These are phyloP conservation scores for Panicum miliaceum DNA, from an alignment of 176 grass and related monocot genomes.

Conservation along the genomic window DNA sequence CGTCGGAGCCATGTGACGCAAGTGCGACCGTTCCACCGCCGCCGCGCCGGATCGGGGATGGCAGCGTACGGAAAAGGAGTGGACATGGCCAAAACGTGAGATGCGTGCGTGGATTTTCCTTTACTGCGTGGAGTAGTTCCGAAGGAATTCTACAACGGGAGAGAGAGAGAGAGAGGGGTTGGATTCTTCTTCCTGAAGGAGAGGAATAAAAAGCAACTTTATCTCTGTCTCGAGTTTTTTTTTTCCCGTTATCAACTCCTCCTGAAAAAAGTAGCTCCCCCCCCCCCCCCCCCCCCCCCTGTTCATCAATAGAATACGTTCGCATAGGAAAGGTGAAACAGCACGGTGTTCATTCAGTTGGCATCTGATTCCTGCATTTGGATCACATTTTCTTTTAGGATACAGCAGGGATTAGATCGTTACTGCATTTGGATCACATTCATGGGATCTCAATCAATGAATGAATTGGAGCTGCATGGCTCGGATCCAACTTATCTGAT, in stretches of 20 bases:
- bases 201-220: not conserved
- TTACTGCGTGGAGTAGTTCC: not conserved
- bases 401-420: no score
- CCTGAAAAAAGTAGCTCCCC: no score
- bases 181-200: not conserved
- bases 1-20: slow-evolving; percentile 19
- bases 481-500: not conserved
- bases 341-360: not conserved
- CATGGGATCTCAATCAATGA: not conserved
- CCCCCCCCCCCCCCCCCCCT: no score
- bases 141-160: not conserved
- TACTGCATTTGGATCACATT: not conserved
- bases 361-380: not conserved
- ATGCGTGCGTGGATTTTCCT: not conserved
- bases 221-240: not conserved
- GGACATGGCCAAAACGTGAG: not conserved
- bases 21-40: not conserved
- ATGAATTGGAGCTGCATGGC: not conserved
- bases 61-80: not conserved
- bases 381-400: not conserved
- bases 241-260: not conserved
- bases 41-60: not conserved
- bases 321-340: not conserved
- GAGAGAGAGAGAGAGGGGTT: no score
- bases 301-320: not conserved